Evolutionary conservation across 805 yeast genomes (phyloP).

Genomic region (Nakazawaea anatomiae): DNA sequence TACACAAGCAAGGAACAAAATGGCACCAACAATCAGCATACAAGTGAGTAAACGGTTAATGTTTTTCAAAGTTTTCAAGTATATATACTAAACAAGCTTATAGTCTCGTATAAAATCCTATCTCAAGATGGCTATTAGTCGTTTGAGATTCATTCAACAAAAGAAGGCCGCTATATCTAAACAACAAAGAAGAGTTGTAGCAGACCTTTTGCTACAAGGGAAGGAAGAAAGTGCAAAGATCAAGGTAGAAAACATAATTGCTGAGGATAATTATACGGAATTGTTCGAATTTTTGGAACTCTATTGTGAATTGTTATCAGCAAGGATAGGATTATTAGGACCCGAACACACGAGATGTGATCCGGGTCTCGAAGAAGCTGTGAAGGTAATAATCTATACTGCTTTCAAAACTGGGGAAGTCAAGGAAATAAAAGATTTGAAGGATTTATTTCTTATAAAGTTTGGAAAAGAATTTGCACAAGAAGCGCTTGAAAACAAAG

Average conservation of each 20-base stretch:
- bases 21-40: conserved; percentile 5
- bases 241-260: conserved; percentile 75
- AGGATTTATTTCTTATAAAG: conserved; percentile 55
- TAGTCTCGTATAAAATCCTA: conserved; percentile 26
- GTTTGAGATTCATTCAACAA: conserved; percentile 65
- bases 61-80: not conserved
- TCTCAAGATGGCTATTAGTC: conserved; percentile 64
- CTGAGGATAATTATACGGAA: conserved; percentile 78
- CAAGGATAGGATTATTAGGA: conserved; percentile 61
- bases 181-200: conserved; percentile 65
- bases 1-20: not conserved
- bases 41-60: conserved; percentile 1
- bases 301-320: conserved; percentile 74
- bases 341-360: conserved; percentile 34
- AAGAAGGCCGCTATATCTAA: conserved; percentile 71
- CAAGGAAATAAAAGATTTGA: conserved; percentile 57
- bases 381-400: conserved; percentile 60
- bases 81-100: not conserved
- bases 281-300: conserved; percentile 73
- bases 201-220: conserved; percentile 62
- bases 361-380: conserved; percentile 69
- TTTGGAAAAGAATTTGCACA: conserved; percentile 65
- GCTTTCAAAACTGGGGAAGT: conserved; percentile 64
- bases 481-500: conserved; percentile 46
- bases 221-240: conserved; percentile 81